Evolutionary conservation across 495 filamentous ascomycete genomes (phyloP), one percentile per base, ranked within the genome.

Genomic region (Neurospora tetraspora): DNA sequence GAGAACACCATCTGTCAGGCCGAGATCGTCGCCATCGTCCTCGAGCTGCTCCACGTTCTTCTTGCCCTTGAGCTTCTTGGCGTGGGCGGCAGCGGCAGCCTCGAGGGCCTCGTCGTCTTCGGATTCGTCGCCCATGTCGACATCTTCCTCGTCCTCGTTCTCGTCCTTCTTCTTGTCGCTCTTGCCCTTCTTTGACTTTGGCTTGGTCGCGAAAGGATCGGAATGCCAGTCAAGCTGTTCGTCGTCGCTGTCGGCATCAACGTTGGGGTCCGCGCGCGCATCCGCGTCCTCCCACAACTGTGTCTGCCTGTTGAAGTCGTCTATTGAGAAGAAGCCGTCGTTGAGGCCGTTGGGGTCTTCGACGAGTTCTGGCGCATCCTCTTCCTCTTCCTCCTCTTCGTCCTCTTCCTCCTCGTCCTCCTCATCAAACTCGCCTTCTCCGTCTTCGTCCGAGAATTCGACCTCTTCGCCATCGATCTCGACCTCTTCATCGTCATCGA

Each of bases 301-400:
- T 5, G 93, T 91, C 77, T 96, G 92, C 76, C 90, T 93, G 86
- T 99, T 99, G 87, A 99, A 99, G 70, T 97, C 90, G 73, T 98
- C 94, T 74, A 99, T 97, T 1, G 93, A 97, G 82, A 99, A 99
- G 83, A 99, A 99, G 5, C 94, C 96, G 77, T 99, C 96, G 79
- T 99, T 99, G 79, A 93, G 81, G 36, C 88, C 86, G 74, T 85
- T 78, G 40, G 86, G 83, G 69, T 88, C 86, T 70, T 87, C 83
- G 18, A 86, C 81, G 36, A 85, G 77, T 38, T 81, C 81, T n/a
- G 83, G 81, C 31, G 75, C 76, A 4, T 80, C 79, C 31, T 82
- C 83, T 7, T 79, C 82, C 1, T 81, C 76, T 5, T 80, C 78
- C 0, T 78, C 76, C 0, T 78, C 77, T 8, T 74, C 77, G 1